These are phyloP conservation scores for Penicillium turbatum DNA, from an alignment of 495 filamentous ascomycete genomes.

Conservation along the genomic window DNA sequence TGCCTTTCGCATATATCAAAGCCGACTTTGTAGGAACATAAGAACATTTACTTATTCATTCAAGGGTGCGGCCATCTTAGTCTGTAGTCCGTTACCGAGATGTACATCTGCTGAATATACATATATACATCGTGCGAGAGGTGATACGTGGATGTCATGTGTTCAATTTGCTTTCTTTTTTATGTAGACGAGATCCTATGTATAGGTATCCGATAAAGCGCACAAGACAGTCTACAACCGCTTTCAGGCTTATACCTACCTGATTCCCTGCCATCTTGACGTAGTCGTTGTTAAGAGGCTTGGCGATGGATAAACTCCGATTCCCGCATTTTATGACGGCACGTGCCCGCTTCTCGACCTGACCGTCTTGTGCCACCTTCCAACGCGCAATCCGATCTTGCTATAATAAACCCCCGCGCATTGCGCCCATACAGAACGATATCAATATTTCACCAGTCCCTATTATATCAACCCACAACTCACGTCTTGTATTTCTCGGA, in stretches of 20 bases:
- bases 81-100: no score
- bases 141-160: no score
- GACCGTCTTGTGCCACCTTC: conserved; percentile 5
- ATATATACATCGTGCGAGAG: no score
- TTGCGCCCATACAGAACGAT: not conserved
- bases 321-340: not conserved
- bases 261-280: not conserved
- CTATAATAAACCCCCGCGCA: not conserved
- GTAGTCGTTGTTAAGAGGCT: not conserved
- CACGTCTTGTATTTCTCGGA: conserved; percentile 19
- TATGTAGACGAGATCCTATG: no score
- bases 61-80: no score
- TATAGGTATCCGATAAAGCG: no score
- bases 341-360: conserved; percentile 2
- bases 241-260: no score
- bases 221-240: no score
- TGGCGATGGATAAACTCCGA: not conserved
- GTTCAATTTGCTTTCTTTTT: no score
- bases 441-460: not conserved
- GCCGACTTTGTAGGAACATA: not conserved
- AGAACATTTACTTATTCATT: no score
- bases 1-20: not conserved
- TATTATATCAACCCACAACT: conserved; percentile 3
- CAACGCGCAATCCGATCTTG: not conserved
- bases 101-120: no score